phyloP scores from a whole-genome alignment of 495 filamentous ascomycete species.

The Talaromyces wortmannii region DNA sequence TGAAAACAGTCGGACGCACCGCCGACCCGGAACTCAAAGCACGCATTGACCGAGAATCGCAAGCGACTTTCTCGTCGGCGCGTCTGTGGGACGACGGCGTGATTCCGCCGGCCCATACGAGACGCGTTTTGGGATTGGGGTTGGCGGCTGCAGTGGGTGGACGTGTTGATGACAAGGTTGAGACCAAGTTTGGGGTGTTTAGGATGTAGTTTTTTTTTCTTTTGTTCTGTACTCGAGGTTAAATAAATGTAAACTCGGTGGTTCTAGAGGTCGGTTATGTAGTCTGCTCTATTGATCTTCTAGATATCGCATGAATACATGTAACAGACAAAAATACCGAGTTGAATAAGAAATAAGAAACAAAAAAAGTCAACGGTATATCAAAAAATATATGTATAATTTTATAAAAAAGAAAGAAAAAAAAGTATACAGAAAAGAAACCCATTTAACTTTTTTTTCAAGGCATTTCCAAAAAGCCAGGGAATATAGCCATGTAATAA shows the following conservation, averaged over 20 bases:
- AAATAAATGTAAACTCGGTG: too few relatives aligned
- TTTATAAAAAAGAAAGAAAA: too few relatives aligned
- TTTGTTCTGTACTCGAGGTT: background rate
- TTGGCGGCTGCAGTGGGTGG: conserved; percentile 72
- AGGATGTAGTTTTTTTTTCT: conserved; percentile 60
- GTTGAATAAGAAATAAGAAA: conserved; percentile 1
- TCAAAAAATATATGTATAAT: too few relatives aligned
- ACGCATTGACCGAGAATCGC: conserved; percentile 85
- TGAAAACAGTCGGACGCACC: conserved; percentile 85
- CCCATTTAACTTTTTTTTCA: too few relatives aligned
- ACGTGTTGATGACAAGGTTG: conserved; percentile 44
- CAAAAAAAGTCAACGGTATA: conserved; percentile 1
- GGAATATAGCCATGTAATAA: background rate
- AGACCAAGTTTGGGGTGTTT: conserved; percentile 89
- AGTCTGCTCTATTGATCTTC: too few relatives aligned
- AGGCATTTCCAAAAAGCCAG: background rate
- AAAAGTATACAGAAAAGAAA: too few relatives aligned
- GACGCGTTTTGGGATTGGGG: conserved; percentile 74
- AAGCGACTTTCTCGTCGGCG: conserved; percentile 80
- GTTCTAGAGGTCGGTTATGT: too few relatives aligned
- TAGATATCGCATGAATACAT: too few relatives aligned
- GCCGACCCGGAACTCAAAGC: conserved; percentile 76
- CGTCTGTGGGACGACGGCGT: conserved; percentile 96
- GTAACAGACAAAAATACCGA: background rate
- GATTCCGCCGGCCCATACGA: conserved; percentile 83